Conservation (phyloP, 1,284 basidiomycete genomes). For the Ganoderma sinense region DNA sequence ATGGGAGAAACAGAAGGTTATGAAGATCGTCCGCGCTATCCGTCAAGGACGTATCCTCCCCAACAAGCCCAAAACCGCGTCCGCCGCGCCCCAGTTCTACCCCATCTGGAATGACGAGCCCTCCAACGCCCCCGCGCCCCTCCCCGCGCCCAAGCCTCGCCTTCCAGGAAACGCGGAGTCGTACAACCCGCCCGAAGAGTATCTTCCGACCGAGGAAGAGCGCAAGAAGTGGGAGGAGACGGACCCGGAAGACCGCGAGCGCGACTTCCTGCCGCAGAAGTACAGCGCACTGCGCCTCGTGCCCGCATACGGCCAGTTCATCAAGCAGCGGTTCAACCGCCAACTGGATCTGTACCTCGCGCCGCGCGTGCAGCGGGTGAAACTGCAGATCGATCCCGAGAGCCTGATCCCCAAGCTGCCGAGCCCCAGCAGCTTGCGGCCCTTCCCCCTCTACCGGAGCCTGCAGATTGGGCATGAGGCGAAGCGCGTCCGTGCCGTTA, state of each 20-base stretch:
- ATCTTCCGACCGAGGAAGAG: slow-evolving; percentile 91
- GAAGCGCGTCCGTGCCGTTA: slow-evolving; percentile 79
- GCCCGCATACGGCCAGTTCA: slow-evolving; percentile 91
- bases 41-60: slow-evolving; percentile 94
- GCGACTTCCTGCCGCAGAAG: slow-evolving; percentile 91
- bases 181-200: slow-evolving; percentile 98
- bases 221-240: slow-evolving; percentile 84
- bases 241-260: slow-evolving; percentile 92
- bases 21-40: slow-evolving; percentile 99
- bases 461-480: slow-evolving; percentile 79
- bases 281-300: slow-evolving; percentile 88
- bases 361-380: slow-evolving; percentile 88
- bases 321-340: slow-evolving; percentile 94
- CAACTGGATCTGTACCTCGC: slow-evolving; percentile 98
- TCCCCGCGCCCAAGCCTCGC: slow-evolving; percentile 92
- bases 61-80: slow-evolving; percentile 82
- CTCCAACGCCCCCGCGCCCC: slow-evolving; percentile 75
- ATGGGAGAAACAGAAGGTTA: slow-evolving; percentile 99
- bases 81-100: slow-evolving; percentile 83
- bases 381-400: slow-evolving; percentile 91
- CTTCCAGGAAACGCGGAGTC: slow-evolving; percentile 95
- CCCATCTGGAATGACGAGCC: slow-evolving; percentile 88
- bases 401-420: slow-evolving; percentile 96
- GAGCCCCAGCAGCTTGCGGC: slow-evolving; percentile 89
- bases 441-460: slow-evolving; percentile 91